Base-by-base conservation (phyloP, 805 yeast genomes). In the Nakazawaea ernobii region DNA sequence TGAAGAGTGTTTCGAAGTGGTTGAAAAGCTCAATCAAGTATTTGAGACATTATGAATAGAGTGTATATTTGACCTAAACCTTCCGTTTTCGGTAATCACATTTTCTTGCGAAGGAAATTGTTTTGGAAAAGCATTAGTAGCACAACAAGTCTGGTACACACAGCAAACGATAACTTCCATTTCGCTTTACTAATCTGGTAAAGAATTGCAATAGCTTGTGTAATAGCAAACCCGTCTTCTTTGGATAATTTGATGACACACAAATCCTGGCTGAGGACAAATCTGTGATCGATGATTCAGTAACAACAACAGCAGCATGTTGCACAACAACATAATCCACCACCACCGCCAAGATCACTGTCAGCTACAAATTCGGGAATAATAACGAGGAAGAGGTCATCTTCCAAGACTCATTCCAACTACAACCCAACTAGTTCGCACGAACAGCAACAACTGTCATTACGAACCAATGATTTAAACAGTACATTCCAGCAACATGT, bases 1-100 rank as follows among this genome's bases (percentile, higher is more conserved):
- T 55, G 65, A 60, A 38, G 95, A 91, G 51, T 80, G 86, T 11
- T 67, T 58, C 32, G 46, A 55, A 2, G 80, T 80, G 8, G 79
- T 71, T 6, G 51, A 61, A 20, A 52, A 68, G 17, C 56, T 89
- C 3, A 64, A 79, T 15, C 71, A 69, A 28, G 71, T 71, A 0
- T 55, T 75, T 15, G 60, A 55, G 14, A 39, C 43, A 8, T 15
- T 39, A 32, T 43, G 28, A 30, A 47, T 51, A 4, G 52, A 50
- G 26, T 46, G 42, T 32, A 28, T 11, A 20, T 20, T 20, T 20
- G 24, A 20, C 24, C 24, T 20, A 20, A 20, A 20, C 24, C 24
- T 20, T 20, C 24, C 24, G 24, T 20, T 20, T 20, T 20, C 24
- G 24, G 24, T 20, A 20, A 20, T 20, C 3, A 20, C 24, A 20